These are phyloP conservation scores for Flaveria linearis DNA, from an alignment of 129 eudicot genomes.

Conservation along the genomic window DNA sequence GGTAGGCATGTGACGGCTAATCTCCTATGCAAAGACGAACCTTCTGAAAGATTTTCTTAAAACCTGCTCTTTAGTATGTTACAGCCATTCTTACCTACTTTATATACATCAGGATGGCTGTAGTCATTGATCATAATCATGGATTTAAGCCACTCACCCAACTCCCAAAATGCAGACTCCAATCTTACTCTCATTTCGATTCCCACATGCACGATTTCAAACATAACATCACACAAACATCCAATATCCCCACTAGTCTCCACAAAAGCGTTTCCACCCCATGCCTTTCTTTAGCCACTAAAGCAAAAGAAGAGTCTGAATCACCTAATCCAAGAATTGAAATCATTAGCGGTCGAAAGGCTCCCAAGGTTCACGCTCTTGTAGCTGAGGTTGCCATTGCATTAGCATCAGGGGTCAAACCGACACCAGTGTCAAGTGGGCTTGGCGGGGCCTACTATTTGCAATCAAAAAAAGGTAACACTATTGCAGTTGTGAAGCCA, in stretches of 20 bases:
- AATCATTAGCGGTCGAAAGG: slow-evolving; percentile 65
- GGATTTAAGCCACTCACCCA: slow-evolving; percentile 67
- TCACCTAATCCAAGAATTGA: slow-evolving; percentile 58
- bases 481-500: slow-evolving; percentile 88
- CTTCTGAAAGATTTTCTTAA: slow-evolving; percentile 51
- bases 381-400: slow-evolving; percentile 93
- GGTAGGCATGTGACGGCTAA: slow-evolving; percentile 76
- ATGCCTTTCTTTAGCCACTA: slow-evolving; percentile 61
- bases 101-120: slow-evolving; percentile 72
- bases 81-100: slow-evolving; percentile 47
- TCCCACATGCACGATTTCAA: slow-evolving; percentile 57
- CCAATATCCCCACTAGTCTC: slow-evolving; percentile 48
- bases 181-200: slow-evolving; percentile 80
- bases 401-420: slow-evolving; percentile 71
- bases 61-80: slow-evolving; percentile 55
- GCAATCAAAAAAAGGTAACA: slow-evolving; percentile 51
- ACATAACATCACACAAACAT: slow-evolving; percentile 46
- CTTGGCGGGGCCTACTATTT: slow-evolving; percentile 89
- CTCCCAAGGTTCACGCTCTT: slow-evolving; percentile 67
- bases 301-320: slow-evolving; percentile 44
- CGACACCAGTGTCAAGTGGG: slow-evolving; percentile 73
- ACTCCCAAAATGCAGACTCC: slow-evolving; percentile 84
- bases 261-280: slow-evolving; percentile 92
- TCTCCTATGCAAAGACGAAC: slow-evolving; percentile 68
- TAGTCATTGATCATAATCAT: slow-evolving; percentile 68